Percentiles rank a stretch among this genome's conserved stretches.
Evolutionary conservation across 2,329 filamentous ascomycete genomes (phyloP).

Genomic region (Alternaria brassicicola): DNA sequence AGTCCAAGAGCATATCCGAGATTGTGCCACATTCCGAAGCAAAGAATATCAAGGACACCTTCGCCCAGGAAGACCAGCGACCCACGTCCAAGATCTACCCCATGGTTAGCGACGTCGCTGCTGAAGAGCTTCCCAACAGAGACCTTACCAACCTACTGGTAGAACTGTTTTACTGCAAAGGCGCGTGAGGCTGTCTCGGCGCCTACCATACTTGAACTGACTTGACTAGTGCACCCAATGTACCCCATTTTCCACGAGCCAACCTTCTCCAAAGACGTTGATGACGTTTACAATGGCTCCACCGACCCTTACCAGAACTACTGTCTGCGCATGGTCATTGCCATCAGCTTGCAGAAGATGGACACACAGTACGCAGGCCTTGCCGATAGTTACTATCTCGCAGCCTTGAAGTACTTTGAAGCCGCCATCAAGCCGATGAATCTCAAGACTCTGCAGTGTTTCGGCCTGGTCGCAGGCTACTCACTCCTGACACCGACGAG

Average conservation of each 20-base stretch:
- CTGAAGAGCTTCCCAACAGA: conserved; percentile 74
- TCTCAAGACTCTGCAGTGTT: conserved; percentile 85
- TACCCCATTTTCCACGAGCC: conserved; percentile 87
- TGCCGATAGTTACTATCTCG: conserved; percentile 92
- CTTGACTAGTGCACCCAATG: conserved; percentile 76
- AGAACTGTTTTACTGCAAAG: conserved; percentile 84
- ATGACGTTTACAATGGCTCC: conserved; percentile 79
- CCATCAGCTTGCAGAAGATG: conserved; percentile 92
- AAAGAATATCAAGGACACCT: conserved; percentile 71
- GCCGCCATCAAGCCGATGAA: conserved; percentile 86
- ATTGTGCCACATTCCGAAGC: conserved; percentile 79
- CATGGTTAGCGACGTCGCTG: conserved; percentile 83
- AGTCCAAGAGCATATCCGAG: conserved; percentile 88
- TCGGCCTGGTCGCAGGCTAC: conserved; percentile 86
- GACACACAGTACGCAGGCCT: conserved; percentile 88
- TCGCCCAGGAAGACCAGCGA: conserved; percentile 68
- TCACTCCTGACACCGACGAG: conserved; percentile 90
- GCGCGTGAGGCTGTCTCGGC: conserved; percentile 51
- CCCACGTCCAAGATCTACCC: conserved; percentile 83
- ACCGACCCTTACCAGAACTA: conserved; percentile 85
- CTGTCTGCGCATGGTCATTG: conserved; percentile 86
- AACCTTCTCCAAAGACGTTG: conserved; percentile 74
- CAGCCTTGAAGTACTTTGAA: conserved; percentile 84
- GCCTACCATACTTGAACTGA: conserved; percentile 19
- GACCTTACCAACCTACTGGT: conserved; percentile 78